phyloP scores from a whole-genome alignment of 2,329 filamentous ascomycete species.

The Dendrostoma leiphaemia region DNA sequence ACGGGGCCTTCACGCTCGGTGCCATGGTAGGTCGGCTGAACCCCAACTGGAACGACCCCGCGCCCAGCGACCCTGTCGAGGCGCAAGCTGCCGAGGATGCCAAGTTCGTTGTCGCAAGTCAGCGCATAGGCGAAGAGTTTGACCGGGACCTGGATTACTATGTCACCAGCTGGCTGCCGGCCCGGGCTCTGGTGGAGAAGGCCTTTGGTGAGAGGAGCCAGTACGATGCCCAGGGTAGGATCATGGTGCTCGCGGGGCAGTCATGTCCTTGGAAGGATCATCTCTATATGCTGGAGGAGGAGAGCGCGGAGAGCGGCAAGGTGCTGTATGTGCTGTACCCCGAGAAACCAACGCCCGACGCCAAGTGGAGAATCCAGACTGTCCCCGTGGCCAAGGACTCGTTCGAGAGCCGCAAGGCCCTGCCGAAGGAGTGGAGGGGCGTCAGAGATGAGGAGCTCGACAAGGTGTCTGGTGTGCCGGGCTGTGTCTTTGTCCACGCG shows the following conservation, averaged over 20 bases:
- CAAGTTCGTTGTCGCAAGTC: slow-evolving; percentile 74
- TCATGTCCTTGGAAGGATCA: slow-evolving; percentile 96
- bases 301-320: slow-evolving; percentile 48
- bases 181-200: slow-evolving; percentile 71
- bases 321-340: slow-evolving; percentile 90
- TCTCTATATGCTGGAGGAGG: slow-evolving; percentile 80
- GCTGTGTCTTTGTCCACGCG: slow-evolving; percentile 90
- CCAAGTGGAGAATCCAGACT: slow-evolving; percentile 91
- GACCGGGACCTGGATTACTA: slow-evolving; percentile 76
- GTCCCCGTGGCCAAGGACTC: slow-evolving; percentile 83
- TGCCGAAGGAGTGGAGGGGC: slow-evolving; percentile 90
- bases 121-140: slow-evolving; percentile 88
- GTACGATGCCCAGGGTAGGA: slow-evolving; percentile 70
- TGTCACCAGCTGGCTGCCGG: slow-evolving; percentile 78
- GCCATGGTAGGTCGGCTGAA: slow-evolving; percentile 81
- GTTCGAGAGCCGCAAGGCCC: slow-evolving; percentile 86
- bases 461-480: slow-evolving; percentile 63
- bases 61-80: slow-evolving; percentile 48
- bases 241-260: slow-evolving; percentile 75
- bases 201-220: slow-evolving; percentile 70
- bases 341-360: slow-evolving; percentile 69
- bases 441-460: slow-evolving; percentile 84
- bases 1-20: slow-evolving; percentile 80
- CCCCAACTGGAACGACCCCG: slow-evolving; percentile 72
- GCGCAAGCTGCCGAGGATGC: slow-evolving; percentile 76